Evolutionary conservation across 2,329 filamentous ascomycete genomes (phyloP).

Genomic region (Monosporascus sp.): DNA sequence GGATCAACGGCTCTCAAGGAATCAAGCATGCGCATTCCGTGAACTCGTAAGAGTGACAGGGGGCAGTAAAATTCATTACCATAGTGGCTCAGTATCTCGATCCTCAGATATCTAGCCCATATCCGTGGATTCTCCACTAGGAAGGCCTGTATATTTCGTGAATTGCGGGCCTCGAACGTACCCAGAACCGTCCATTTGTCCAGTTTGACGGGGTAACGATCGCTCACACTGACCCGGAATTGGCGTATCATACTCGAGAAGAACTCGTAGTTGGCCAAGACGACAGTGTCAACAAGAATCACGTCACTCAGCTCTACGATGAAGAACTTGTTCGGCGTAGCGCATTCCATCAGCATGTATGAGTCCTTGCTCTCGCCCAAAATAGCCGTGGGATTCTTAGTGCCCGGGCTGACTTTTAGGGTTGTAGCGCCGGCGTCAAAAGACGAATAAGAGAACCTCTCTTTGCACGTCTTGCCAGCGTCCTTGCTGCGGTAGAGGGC

Average conservation of each 20-base stretch:
- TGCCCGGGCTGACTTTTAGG: constrained; percentile 80
- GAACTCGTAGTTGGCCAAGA: constrained; percentile 98
- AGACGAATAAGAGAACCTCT: constrained; percentile 94
- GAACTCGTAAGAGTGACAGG: constrained; percentile 81
- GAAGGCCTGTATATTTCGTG: constrained; percentile 90
- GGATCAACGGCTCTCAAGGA: constrained; percentile 80
- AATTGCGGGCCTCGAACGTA: constrained; percentile 86
- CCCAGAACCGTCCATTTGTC: constrained; percentile 90
- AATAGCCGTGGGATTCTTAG: constrained; percentile 83
- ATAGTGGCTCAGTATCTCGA: constrained; percentile 91
- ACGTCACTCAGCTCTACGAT: constrained; percentile 90
- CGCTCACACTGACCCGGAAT: constrained; percentile 87
- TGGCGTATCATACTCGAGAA: constrained; percentile 95
- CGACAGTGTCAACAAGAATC: constrained; percentile 84
- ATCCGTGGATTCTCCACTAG: constrained; percentile 91
- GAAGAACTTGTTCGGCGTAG: constrained; percentile 81
- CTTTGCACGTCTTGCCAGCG: constrained; percentile 95
- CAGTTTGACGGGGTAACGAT: constrained; percentile 86
- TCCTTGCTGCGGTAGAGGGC: constrained; percentile 74
- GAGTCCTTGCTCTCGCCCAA: constrained; percentile 96
- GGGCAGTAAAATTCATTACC: constrained; percentile 97
- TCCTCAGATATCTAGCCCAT: constrained; percentile 86
- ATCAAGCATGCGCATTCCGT: constrained; percentile 94
- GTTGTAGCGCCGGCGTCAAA: constrained; percentile 95
- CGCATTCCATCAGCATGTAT: constrained; percentile 94